A percentile compares a stretch with the other conserved stretches of the same genome.
Evolutionary conservation across 495 filamentous ascomycete genomes (phyloP).

Genomic region (Daldinia concentrica): DNA sequence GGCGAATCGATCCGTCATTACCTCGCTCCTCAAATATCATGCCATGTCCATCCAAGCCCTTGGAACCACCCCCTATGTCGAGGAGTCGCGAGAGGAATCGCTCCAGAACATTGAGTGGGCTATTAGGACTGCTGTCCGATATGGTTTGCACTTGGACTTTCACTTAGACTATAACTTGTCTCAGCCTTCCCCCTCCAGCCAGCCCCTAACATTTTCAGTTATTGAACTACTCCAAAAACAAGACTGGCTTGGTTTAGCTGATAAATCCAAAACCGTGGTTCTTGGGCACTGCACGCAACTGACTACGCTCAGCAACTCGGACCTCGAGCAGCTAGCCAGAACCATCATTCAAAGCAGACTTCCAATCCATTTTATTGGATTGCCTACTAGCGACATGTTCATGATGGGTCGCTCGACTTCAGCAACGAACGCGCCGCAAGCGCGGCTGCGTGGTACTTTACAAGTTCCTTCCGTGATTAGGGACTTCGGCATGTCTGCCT

Average conservation of each 20-base stretch:
- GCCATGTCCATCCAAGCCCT: slow-evolving; percentile 67
- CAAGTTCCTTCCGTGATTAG: slow-evolving; percentile 70
- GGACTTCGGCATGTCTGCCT: slow-evolving; percentile 65
- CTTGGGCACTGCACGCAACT: slow-evolving; percentile 77
- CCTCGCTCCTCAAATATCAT: slow-evolving; percentile 33
- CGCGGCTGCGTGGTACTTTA: slow-evolving; percentile 66
- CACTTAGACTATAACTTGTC: slow-evolving; percentile 65
- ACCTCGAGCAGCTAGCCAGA: slow-evolving; percentile 59
- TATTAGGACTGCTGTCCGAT: slow-evolving; percentile 35
- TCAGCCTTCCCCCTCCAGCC: slow-evolving; percentile 37
- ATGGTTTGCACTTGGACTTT: neutral
- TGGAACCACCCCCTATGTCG: slow-evolving; percentile 78
- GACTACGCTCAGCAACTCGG: slow-evolving; percentile 61
- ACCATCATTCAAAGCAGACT: slow-evolving; percentile 57
- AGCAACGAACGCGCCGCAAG: slow-evolving; percentile 27
- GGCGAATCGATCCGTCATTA: slow-evolving; percentile 35
- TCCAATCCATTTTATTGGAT: slow-evolving; percentile 73
- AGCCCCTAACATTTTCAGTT: slow-evolving; percentile 63
- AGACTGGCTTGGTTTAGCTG: slow-evolving; percentile 56
- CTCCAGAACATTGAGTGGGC: slow-evolving; percentile 73
- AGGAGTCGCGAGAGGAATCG: slow-evolving; percentile 58
- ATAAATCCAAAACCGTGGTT: slow-evolving; percentile 56
- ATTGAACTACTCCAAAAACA: slow-evolving; percentile 58
- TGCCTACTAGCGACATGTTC: slow-evolving; percentile 78
- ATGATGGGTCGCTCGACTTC: slow-evolving; percentile 68